These are phyloP conservation scores for Toxoplasma gondii DNA, from an alignment of 169 alveolate species.

Conservation along the genomic window DNA sequence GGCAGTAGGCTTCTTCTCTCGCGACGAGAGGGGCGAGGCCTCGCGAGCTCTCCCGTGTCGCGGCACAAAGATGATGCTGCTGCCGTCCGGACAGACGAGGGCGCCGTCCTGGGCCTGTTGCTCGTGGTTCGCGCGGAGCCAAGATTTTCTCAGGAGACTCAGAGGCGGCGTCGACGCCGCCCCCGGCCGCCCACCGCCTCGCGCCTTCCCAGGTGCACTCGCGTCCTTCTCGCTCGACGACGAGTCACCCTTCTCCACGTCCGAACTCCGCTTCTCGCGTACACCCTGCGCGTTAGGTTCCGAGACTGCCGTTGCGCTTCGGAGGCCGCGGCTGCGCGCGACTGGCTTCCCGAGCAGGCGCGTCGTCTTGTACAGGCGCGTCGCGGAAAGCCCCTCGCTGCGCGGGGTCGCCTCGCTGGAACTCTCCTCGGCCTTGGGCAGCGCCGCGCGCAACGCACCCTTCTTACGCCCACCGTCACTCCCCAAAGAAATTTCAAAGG, in stretches of 20 bases:
- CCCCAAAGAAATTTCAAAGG: constrained; percentile 18
- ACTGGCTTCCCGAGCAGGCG: neutral
- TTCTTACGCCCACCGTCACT: too few relatives aligned
- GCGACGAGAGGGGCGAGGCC: neutral
- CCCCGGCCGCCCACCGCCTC: too few relatives aligned
- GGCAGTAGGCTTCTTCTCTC: neutral
- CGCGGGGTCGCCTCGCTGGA: too few relatives aligned
- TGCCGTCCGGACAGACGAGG: constrained; percentile 47
- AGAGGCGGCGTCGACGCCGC: neutral
- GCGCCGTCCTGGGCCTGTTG: constrained; percentile 49
- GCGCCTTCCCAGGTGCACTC: neutral
- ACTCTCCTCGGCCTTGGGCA: too few relatives aligned
- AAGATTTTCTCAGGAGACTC: constrained; percentile 18
- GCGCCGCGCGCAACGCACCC: too few relatives aligned
- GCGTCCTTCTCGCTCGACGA: neutral
- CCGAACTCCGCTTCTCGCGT: neutral
- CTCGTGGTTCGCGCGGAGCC: constrained; percentile 49
- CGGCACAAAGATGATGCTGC: constrained; percentile 36
- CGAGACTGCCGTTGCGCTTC: neutral
- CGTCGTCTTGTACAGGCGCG: too few relatives aligned
- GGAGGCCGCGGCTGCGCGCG: neutral
- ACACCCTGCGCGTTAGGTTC: too few relatives aligned
- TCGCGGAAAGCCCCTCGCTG: too few relatives aligned
- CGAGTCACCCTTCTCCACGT: neutral
- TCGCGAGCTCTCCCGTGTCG: neutral